phyloP scores from a whole-genome alignment of 2,329 filamentous ascomycete species.

The Cladophialophora psammophila region DNA sequence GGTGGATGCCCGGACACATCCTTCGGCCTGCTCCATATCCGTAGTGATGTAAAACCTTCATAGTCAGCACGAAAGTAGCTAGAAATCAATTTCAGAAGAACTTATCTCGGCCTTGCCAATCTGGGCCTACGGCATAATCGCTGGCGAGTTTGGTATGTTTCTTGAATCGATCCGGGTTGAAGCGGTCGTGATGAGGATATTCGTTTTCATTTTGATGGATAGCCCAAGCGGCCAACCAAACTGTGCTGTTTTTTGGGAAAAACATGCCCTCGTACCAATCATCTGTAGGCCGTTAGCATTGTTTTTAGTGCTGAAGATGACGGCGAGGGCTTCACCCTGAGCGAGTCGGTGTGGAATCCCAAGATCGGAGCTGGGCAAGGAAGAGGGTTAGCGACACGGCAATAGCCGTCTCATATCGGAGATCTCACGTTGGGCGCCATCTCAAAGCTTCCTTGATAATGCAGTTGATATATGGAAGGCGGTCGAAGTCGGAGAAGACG shows the following conservation, averaged over 20 bases:
- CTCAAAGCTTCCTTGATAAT: slow-evolving; percentile 45
- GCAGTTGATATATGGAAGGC: slow-evolving; percentile 45
- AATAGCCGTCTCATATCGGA: too few relatives aligned
- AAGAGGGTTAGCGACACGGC: background rate
- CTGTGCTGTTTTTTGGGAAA: slow-evolving; percentile 54
- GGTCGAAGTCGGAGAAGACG: slow-evolving; percentile 42
- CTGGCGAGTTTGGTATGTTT: slow-evolving; percentile 42
- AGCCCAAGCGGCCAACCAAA: slow-evolving; percentile 55
- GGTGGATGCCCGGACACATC: slow-evolving; percentile 57
- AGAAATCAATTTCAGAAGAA: too few relatives aligned
- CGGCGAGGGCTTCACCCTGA: slow-evolving; percentile 44
- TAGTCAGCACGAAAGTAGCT: slow-evolving; percentile 2
- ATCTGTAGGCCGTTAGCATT: slow-evolving; percentile 43
- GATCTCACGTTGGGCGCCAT: slow-evolving; percentile 53
- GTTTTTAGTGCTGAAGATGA: background rate
- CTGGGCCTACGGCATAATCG: slow-evolving; percentile 47
- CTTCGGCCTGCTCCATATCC: slow-evolving; percentile 53
- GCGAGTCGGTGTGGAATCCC: slow-evolving; percentile 59
- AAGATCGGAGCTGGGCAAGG: slow-evolving; percentile 37
- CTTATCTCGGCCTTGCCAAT: slow-evolving; percentile 46
- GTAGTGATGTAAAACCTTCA: slow-evolving; percentile 28
- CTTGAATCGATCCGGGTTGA: slow-evolving; percentile 51
- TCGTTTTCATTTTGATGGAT: slow-evolving; percentile 53
- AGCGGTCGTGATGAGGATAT: slow-evolving; percentile 50
- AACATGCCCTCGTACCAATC: slow-evolving; percentile 58